Base-by-base conservation (phyloP, 2,329 filamentous ascomycete genomes). In the Fusarium tjaetaba region DNA sequence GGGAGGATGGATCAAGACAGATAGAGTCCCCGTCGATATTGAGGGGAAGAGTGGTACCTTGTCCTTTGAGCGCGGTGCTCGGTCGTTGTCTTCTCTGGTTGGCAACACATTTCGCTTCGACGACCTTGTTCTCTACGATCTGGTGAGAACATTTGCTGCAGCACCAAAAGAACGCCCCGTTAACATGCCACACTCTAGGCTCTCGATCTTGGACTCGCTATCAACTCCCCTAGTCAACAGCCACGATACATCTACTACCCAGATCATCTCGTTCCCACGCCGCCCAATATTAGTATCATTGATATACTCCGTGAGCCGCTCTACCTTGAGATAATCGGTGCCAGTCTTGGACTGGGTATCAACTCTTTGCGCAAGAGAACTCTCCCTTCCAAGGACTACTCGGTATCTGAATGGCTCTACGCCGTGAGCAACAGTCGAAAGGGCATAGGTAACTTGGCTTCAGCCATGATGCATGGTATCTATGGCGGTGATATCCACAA, bases 401-500 rank as follows among this genome's bases (percentile, higher is more conserved):
- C 82, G 15, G 75, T 84, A 36, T 77, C 80, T 14, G 79, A 84
- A 22, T 85, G 82, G 80, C 74, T 84, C 46, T 75, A 80, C 41
- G 57, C 73, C 22, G 59, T 83, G 43, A 80, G 70, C 56, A 76
- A 77, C 43, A 79, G 79, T 71, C 61, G 71, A 43, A 65, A 78
- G 39, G 72, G 93, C 11, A 90, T 90, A 20, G 87, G 96, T 75
- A 95, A 97, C 76, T 61, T 97, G 24, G 82, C 90, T 11, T 97
- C 94, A 10, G 94, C 92, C 58, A 84, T 91, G 79, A 78, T 94
- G 60, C 96, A 98, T 81, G 96, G 96, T 46, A 94, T 98, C 66
- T 97, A 97, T 81, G 96, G 95, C 28, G 96, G 96, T 10, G 93
- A 98, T 82, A 90, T 97, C 53, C 90, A 93, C 80, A 88, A 92